phyloP scores from a whole-genome alignment of 352 stramenopile species.

The Pythium brassicae region DNA sequence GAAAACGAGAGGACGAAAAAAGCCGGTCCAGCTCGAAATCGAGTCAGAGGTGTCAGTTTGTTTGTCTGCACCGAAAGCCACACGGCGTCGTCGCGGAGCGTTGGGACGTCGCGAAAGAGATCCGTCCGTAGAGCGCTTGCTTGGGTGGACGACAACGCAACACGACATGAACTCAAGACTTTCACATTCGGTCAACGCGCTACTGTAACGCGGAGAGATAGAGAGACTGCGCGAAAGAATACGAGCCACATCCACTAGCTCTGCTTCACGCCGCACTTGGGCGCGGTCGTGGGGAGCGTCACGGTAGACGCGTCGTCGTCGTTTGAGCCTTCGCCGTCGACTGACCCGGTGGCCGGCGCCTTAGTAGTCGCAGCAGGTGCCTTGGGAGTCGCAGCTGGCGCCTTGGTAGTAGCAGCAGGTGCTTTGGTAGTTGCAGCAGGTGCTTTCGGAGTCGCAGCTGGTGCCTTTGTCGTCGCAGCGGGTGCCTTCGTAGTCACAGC shows the following conservation, averaged over 20 bases:
- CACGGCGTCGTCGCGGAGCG: too few species aligned
- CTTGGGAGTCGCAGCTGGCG: background rate
- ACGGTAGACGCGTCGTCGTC: background rate
- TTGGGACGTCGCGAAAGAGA: too few species aligned
- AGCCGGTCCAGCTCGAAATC: background rate
- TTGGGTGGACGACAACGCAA: too few species aligned
- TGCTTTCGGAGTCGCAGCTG: background rate
- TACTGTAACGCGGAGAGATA: too few species aligned
- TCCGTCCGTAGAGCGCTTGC: too few species aligned
- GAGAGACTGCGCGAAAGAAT: too few species aligned
- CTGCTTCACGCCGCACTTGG: constrained; percentile 13
- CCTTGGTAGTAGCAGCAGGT: background rate
- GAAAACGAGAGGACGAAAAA: background rate
- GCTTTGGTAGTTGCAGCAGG: background rate
- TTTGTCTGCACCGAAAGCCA: background rate
- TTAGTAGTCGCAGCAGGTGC: background rate
- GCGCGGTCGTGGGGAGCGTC: constrained; percentile 4
- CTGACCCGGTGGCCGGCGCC: constrained; percentile 2
- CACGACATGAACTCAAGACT: too few species aligned
- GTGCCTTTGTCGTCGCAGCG: background rate
- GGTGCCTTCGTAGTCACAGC: background rate
- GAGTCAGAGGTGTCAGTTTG: background rate
- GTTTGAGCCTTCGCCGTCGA: constrained; percentile 4
- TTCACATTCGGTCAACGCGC: too few species aligned
- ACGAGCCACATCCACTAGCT: too few species aligned